These are phyloP conservation scores for Lachnellula arida DNA, from an alignment of 2,329 filamentous ascomycete species.

Conservation along the genomic window DNA sequence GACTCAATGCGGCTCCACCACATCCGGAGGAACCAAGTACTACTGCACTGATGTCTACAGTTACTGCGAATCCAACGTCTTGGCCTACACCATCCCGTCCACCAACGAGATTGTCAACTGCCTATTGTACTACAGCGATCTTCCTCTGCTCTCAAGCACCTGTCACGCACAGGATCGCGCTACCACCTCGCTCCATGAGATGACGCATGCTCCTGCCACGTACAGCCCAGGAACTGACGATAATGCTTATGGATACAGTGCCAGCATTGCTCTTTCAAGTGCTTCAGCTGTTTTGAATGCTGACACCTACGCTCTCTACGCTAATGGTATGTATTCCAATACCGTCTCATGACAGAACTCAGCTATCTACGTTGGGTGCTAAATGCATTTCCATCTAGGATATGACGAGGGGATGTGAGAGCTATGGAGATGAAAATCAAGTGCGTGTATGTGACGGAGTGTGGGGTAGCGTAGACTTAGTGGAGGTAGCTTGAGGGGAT, in stretches of 20 bases:
- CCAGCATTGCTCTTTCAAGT: constrained; percentile 40
- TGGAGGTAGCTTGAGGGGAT: no score
- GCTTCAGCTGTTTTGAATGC: constrained; percentile 56
- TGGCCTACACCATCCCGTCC: constrained; percentile 58
- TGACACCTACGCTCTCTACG: constrained; percentile 54
- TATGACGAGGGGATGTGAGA: no score
- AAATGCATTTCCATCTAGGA: not conserved
- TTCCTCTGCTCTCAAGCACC: constrained; percentile 43
- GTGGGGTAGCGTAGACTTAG: no score
- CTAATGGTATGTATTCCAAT: constrained; percentile 40
- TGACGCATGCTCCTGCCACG: constrained; percentile 54
- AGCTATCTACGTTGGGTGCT: constrained; percentile 12
- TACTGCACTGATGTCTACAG: constrained; percentile 55
- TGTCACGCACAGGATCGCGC: constrained; percentile 65
- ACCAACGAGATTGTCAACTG: constrained; percentile 57
- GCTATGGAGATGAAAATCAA: no score
- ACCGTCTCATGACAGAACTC: not conserved
- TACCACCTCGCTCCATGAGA: constrained; percentile 61
- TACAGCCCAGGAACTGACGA: constrained; percentile 54
- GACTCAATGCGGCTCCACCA: constrained; percentile 49
- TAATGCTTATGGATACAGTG: constrained; percentile 52
- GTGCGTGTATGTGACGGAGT: no score
- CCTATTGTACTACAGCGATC: constrained; percentile 50
- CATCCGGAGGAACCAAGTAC: constrained; percentile 44
- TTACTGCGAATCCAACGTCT: constrained; percentile 45